These are phyloP conservation scores for Suillus placidus DNA, from an alignment of 768 basidiomycete genomes.

Conservation along the genomic window DNA sequence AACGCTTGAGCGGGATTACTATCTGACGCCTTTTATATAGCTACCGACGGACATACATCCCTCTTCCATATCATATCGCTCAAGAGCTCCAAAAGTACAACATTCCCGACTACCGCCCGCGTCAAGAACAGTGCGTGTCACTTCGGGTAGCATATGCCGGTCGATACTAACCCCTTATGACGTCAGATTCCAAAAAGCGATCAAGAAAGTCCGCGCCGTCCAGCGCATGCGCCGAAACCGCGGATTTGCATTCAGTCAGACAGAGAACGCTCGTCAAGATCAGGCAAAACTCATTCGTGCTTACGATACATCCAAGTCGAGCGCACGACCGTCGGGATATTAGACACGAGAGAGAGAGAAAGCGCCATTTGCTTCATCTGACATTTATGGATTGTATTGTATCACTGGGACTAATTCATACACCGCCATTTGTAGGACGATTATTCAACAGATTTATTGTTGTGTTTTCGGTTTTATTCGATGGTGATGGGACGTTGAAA, in stretches of 20 bases:
- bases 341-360: conserved; percentile 32
- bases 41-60: conserved; percentile 88
- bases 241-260: conserved; percentile 98
- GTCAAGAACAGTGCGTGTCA: conserved; percentile 88
- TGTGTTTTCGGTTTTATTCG: neutral
- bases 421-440: conserved; percentile 5
- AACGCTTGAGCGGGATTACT: conserved; percentile 7
- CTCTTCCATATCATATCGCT: conserved; percentile 95
- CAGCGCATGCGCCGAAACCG: conserved; percentile 96
- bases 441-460: neutral
- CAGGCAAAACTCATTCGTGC: conserved; percentile 84
- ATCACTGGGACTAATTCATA: conserved; percentile 14
- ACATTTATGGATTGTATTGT: conserved; percentile 13
- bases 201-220: conserved; percentile 99
- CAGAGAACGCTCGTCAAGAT: conserved; percentile 87
- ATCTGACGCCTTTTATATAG: conserved; percentile 41
- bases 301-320: conserved; percentile 82
- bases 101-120: conserved; percentile 92
- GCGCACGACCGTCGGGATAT: conserved; percentile 75
- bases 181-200: conserved; percentile 93
- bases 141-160: conserved; percentile 6
- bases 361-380: conserved; percentile 7
- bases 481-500: neutral
- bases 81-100: conserved; percentile 99
- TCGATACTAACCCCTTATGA: conserved; percentile 16